Evolutionary conservation across 164 flowering plant genomes (phyloP).

Genomic region (Annona squamosa): DNA sequence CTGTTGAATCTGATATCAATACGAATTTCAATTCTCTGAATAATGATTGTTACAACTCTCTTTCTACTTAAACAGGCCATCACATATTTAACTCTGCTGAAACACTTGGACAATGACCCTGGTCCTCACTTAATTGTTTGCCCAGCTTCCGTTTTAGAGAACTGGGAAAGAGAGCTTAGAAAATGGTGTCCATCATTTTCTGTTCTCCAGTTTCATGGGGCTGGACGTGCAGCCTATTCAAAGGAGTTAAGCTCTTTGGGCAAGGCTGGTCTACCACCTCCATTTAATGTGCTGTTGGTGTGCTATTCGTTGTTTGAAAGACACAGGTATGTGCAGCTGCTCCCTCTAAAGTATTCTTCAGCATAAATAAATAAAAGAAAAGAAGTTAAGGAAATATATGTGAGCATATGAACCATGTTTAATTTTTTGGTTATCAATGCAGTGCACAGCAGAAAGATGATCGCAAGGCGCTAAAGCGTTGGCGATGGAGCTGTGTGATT

Average conservation of each 20-base stretch:
- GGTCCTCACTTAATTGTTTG: conserved; percentile 97
- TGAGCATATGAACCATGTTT: not conserved
- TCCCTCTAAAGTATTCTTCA: not conserved
- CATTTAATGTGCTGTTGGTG: conserved; percentile 87
- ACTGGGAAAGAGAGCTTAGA: conserved; percentile 95
- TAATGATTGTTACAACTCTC: conserved; percentile 2
- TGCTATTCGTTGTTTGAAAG: conserved; percentile 95
- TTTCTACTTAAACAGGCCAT: conserved; percentile 62
- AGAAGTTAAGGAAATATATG: not conserved
- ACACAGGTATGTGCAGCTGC: conserved; percentile 53
- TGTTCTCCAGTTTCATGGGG: conserved; percentile 79
- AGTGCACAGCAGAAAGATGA: conserved; percentile 96
- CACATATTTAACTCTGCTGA: conserved; percentile 71
- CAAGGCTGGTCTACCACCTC: conserved; percentile 73
- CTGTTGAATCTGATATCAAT: not conserved
- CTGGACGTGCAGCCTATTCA: conserved; percentile 58
- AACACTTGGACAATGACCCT: conserved; percentile 69
- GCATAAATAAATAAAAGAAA: not conserved
- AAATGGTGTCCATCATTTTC: conserved; percentile 94
- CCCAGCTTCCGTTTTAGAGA: conserved; percentile 93
- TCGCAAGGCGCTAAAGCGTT: conserved; percentile 76
- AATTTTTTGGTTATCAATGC: conserved; percentile 9
- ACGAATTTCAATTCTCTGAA: not conserved
- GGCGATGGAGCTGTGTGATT: conserved; percentile 91
- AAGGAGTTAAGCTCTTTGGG: conserved; percentile 58